Evolutionary conservation across 306 rosid genomes (phyloP).

Genomic region (Quercus bicolor): DNA sequence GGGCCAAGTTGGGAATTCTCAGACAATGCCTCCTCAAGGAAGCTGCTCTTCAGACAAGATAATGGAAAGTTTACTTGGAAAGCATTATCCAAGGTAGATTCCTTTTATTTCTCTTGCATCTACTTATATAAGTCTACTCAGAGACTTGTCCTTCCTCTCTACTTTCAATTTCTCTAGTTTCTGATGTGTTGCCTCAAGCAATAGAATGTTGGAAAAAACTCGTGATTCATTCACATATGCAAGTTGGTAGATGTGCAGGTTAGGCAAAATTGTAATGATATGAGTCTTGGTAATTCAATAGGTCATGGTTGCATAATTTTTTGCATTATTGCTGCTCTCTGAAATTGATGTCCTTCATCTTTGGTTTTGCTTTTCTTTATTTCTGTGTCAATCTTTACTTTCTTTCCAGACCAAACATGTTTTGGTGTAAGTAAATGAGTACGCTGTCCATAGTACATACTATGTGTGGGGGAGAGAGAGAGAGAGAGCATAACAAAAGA

Average conservation of each 20-base stretch:
- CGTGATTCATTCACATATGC: not conserved
- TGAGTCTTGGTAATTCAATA: not conserved
- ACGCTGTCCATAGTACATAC: too few relatives aligned
- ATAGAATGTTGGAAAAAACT: not conserved
- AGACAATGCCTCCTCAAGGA: slow-evolving; percentile 61
- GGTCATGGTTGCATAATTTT: not conserved
- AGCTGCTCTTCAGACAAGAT: slow-evolving; percentile 79
- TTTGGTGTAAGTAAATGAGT: too few relatives aligned
- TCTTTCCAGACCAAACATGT: too few relatives aligned
- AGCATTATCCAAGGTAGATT: slow-evolving; percentile 76
- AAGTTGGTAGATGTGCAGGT: not conserved
- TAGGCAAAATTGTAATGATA: not conserved
- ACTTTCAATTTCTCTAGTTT: not conserved
- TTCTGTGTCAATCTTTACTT: not conserved
- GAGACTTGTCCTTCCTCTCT: not conserved
- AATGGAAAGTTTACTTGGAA: slow-evolving; percentile 79
- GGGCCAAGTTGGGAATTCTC: slow-evolving; percentile 38
- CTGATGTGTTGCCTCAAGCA: not conserved
- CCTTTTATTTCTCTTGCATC: slow-evolving; percentile 9
- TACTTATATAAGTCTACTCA: not conserved
- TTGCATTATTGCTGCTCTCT: not conserved
- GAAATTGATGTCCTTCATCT: not conserved
- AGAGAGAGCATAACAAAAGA: too few relatives aligned
- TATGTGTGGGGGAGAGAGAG: too few relatives aligned
- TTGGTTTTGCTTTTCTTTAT: not conserved